phyloP scores from a whole-genome alignment of 2,329 filamentous ascomycete genomes.

The Nigrograna mackinnonii region DNA sequence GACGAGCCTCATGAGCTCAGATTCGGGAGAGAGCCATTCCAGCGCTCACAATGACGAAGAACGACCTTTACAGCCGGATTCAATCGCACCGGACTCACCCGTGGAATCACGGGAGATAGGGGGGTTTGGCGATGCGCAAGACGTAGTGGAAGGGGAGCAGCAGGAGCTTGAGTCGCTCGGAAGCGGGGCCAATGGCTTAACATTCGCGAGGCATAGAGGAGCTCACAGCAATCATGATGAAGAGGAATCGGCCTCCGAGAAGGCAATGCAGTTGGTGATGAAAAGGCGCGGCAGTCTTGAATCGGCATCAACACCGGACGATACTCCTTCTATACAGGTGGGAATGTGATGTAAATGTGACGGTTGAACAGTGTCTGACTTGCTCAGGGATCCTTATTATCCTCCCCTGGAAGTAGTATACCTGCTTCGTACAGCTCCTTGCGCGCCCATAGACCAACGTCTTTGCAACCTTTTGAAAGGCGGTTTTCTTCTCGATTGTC shows the following conservation, averaged over 20 bases:
- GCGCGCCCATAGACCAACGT: slow-evolving; percentile 75
- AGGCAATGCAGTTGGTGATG: slow-evolving; percentile 15
- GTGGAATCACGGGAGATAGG: slow-evolving; percentile 50
- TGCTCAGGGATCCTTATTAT: slow-evolving; percentile 55
- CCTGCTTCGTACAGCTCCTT: slow-evolving; percentile 71
- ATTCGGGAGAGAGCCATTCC: slow-evolving; percentile 64
- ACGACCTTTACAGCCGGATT: slow-evolving; percentile 49
- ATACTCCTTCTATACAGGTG: slow-evolving; percentile 83
- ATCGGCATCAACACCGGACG: slow-evolving; percentile 77
- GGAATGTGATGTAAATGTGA: slow-evolving; percentile 35
- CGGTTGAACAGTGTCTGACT: slow-evolving; percentile 25
- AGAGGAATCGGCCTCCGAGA: slow-evolving; percentile 22
- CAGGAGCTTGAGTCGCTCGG: slow-evolving; percentile 27
- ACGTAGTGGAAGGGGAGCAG: slow-evolving; percentile 19
- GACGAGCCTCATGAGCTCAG: slow-evolving; percentile 69
- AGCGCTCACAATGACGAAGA: slow-evolving; percentile 63
- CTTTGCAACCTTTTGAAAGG: slow-evolving; percentile 90
- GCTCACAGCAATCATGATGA: slow-evolving; percentile 22
- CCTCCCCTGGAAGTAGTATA: slow-evolving; percentile 73
- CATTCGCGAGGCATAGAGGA: slow-evolving; percentile 33
- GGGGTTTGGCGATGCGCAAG: slow-evolving; percentile 11
- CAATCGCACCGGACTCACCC: slow-evolving; percentile 59
- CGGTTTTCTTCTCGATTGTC: slow-evolving; percentile 89
- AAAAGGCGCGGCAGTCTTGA: slow-evolving; percentile 62
- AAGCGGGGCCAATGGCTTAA: slow-evolving; percentile 28